Percentiles rank a stretch among this genome's conserved stretches.
Evolutionary conservation across 345 rosid genomes (phyloP).

Genomic region (Microthlaspi erraticum): DNA sequence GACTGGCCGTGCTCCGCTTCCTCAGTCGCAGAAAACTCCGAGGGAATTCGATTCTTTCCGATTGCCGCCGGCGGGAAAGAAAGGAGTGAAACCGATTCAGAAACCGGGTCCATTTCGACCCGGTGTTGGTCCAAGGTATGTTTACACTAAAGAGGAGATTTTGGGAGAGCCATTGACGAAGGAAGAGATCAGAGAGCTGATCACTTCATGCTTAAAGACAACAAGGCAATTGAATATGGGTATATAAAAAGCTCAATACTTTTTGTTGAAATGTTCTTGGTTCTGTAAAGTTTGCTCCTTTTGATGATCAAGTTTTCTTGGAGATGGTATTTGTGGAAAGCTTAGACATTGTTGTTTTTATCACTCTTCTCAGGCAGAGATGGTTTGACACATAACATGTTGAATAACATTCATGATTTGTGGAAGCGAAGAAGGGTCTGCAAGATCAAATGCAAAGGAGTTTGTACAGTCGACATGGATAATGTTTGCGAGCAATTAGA

Average conservation of each 20-base stretch:
- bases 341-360: conserved; percentile 14
- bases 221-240: conserved; percentile 88
- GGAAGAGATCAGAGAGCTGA: conserved; percentile 71
- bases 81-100: conserved; percentile 92
- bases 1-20: conserved; percentile 89
- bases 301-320: not conserved
- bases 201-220: conserved; percentile 59
- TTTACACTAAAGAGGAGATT: conserved; percentile 73
- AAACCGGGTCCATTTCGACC: conserved; percentile 81
- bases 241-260: conserved; percentile 49
- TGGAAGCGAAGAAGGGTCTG: conserved; percentile 91
- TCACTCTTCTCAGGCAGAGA: conserved; percentile 74
- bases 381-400: conserved; percentile 95
- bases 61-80: conserved; percentile 78
- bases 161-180: conserved; percentile 81
- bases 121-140: conserved; percentile 81
- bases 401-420: conserved; percentile 85
- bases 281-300: not conserved
- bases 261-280: not conserved
- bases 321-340: conserved; percentile 3
- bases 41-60: conserved; percentile 84
- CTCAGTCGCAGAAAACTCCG: conserved; percentile 75
- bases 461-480: conserved; percentile 92
- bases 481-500: conserved; percentile 88
- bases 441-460: conserved; percentile 95